phyloP scores from a whole-genome alignment of 352 stramenopile genomes.

The Halophytophthora polymorphica region DNA sequence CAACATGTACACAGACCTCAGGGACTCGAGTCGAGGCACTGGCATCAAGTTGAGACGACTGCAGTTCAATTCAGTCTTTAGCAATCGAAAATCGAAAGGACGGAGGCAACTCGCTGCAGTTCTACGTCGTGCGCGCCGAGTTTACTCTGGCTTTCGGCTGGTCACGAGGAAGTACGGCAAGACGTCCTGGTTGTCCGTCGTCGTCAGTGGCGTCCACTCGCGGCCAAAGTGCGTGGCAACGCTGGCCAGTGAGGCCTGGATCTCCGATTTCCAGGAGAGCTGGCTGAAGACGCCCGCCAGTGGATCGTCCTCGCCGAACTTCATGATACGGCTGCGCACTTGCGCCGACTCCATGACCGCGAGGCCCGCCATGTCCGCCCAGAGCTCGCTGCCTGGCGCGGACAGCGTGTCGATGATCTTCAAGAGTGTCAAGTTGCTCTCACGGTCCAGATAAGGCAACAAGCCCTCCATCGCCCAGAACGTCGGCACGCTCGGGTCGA shows the following conservation, averaged over 20 bases:
- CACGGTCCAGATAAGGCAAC: constrained; percentile 30
- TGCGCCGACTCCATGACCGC: constrained; percentile 8
- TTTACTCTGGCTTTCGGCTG: constrained; percentile 24
- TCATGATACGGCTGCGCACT: constrained; percentile 11
- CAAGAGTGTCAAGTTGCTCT: constrained; percentile 27
- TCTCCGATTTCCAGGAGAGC: constrained; percentile 26
- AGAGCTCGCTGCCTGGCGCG: constrained; percentile 33
- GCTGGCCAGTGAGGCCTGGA: constrained; percentile 18
- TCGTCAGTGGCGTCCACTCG: constrained; percentile 24
- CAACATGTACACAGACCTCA: too few species aligned
- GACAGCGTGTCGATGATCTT: constrained; percentile 41
- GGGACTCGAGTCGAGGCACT: too few species aligned
- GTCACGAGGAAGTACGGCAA: constrained; percentile 14
- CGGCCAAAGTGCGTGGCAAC: constrained; percentile 28
- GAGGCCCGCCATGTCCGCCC: constrained; percentile 28
- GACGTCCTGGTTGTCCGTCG: not conserved
- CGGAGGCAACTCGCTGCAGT: not conserved
- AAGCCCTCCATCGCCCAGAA: constrained; percentile 54
- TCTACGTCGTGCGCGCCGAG: constrained; percentile 18
- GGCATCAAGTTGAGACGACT: too few species aligned
- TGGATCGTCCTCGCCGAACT: constrained; percentile 39
- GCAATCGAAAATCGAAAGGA: too few species aligned
- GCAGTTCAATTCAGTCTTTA: too few species aligned
- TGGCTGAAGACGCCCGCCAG: constrained; percentile 26
- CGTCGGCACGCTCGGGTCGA: constrained; percentile 25